phyloP scores from a whole-genome alignment of 1,284 basidiomycete genomes.

The Cystobasidium pallidum region DNA sequence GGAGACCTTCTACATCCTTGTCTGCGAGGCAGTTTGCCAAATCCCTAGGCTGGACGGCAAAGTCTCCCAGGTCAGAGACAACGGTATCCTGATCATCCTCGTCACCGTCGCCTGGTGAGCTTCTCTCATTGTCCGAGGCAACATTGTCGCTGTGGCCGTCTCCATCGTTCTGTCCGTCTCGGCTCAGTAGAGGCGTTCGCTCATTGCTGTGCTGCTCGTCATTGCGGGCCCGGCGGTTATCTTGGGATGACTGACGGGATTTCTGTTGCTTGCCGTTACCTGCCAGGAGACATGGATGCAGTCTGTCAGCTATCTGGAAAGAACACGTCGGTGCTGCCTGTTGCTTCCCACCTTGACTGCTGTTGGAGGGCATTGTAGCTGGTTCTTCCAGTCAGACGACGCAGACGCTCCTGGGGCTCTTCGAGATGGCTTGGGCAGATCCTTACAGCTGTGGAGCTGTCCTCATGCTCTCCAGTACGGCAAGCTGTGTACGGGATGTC shows the following conservation, averaged over 20 bases:
- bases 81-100: slow-evolving; percentile 17
- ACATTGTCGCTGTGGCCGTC: background rate
- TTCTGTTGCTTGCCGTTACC: background rate
- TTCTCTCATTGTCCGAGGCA: background rate
- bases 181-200: slow-evolving; percentile 34
- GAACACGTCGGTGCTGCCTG: too few species aligned
- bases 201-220: slow-evolving; percentile 16
- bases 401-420: background rate
- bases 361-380: background rate
- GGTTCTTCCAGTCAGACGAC: background rate
- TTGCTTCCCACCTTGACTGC: background rate
- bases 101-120: background rate
- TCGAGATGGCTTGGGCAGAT: background rate
- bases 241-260: background rate
- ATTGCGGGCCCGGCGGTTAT: background rate
- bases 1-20: slow-evolving; percentile 28
- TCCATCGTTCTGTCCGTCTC: slow-evolving; percentile 2
- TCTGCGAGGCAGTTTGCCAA: slow-evolving; percentile 35
- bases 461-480: background rate
- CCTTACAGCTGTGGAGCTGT: background rate
- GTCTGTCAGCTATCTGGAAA: background rate
- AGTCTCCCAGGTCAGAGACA: slow-evolving; percentile 39
- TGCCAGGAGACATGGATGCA: background rate
- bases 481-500: background rate
- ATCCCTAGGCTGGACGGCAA: slow-evolving; percentile 31